Evolutionary conservation across 2,329 filamentous ascomycete species (phyloP), one percentile per base, ranked within the genome.

Genomic region (Neonectria punicea): DNA sequence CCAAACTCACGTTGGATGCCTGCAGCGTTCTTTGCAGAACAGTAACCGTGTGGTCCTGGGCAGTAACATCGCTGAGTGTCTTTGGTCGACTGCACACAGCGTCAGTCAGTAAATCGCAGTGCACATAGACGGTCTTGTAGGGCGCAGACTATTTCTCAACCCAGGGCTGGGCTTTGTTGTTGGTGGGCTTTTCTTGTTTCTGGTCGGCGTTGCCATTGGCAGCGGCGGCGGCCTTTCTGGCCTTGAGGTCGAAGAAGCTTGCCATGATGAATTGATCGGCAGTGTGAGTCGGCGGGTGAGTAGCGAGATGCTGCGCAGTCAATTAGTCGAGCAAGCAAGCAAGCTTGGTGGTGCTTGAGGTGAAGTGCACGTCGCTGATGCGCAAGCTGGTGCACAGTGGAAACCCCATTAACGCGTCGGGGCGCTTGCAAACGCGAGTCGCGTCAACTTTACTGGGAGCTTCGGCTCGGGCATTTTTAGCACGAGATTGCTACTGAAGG

Each of bases 191-290:
- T 66, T 90, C 86, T 59, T 85, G 80, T 80, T 95, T 97, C 58
- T 86, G 86, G 49, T 91, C 89, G 20, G 86, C 80, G 63, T 81
- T 78, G 54, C 85, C 86, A 78, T 88, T 91, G 44, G 88, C 83
- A 20, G 55, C 67, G 14, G 92, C 90, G 11, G 90, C 92, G 58
- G 91, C 92, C 76, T 93, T 93, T 39, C 95, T 90, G 58, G 95
- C 95, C 81, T 97, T 97, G 75, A 98, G 87, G 79, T 97, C 95
- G 82, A 99, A 99, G 81, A 99, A 99, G 77, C 89, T 94, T 54
- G 93, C 89, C 92, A 98, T 97, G 1, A 43, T 58, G 44, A 22
- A n/a, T 34, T 9, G n/a, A 34, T 53, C 41, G 46, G 13, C 11
- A 1, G 22, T 20, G 2, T 9, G 20, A 20, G 16, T 51, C 14